Evolutionary conservation across 495 filamentous ascomycete species (phyloP).

Genomic region (Annulohypoxylon bovei): DNA sequence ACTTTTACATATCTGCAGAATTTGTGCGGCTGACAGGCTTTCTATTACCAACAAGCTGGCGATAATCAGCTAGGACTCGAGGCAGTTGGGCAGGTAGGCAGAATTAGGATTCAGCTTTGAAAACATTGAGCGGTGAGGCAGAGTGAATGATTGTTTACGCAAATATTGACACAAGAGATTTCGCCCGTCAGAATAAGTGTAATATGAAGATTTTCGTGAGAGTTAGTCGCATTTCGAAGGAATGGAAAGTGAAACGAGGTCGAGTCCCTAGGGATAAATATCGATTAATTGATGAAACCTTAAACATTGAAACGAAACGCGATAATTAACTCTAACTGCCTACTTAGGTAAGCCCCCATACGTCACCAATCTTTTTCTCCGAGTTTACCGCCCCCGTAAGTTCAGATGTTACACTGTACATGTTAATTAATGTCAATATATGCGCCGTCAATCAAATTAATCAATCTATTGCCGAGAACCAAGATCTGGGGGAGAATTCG

Average conservation of each 20-base stretch:
- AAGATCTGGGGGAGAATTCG: neutral
- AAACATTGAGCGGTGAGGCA: neutral
- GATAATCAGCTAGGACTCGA: neutral
- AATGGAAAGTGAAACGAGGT: neutral
- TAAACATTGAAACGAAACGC: neutral
- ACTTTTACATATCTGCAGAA: neutral
- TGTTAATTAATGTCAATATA: neutral
- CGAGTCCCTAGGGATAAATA: neutral
- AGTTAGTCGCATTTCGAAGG: neutral
- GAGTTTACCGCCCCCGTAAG: neutral
- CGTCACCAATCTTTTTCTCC: neutral
- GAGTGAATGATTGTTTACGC: neutral
- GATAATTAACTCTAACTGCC: too few species aligned
- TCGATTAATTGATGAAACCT: neutral
- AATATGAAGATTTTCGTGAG: neutral
- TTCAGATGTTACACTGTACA: neutral
- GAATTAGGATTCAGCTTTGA: neutral
- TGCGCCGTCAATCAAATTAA: neutral
- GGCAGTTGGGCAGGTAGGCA: neutral
- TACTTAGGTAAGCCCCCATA: neutral
- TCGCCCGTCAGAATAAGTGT: neutral
- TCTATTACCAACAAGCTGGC: neutral
- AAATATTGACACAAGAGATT: neutral
- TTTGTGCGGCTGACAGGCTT: slow-evolving; percentile 12
- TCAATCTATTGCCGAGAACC: slow-evolving; percentile 3